These are phyloP conservation scores for Rhypophila decipiens DNA, from an alignment of 495 filamentous ascomycete genomes.

Conservation along the genomic window DNA sequence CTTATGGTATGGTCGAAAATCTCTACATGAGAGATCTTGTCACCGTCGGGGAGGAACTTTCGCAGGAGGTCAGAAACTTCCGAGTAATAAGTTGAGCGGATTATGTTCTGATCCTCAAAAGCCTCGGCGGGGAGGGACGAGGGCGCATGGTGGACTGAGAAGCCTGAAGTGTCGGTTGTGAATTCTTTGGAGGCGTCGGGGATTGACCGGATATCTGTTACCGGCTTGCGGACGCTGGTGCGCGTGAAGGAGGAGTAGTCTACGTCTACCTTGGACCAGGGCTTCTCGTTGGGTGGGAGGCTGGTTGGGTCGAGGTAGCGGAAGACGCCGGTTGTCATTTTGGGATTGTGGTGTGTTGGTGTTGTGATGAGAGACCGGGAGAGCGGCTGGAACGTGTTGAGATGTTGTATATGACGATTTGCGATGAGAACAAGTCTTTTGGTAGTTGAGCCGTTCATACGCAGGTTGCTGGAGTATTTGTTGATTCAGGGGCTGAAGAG, in stretches of 20 bases:
- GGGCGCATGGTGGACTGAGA: slow-evolving; percentile 30
- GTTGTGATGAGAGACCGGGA: too few species aligned
- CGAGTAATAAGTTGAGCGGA: slow-evolving; percentile 67
- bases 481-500: not conserved
- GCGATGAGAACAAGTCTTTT: not conserved
- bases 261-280: slow-evolving; percentile 38
- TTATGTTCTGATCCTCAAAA: slow-evolving; percentile 55
- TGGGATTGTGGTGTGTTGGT: too few species aligned
- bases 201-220: slow-evolving; percentile 23
- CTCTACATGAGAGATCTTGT: slow-evolving; percentile 48
- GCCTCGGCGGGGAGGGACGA: slow-evolving; percentile 33
- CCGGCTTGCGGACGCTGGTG: slow-evolving; percentile 17
- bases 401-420: too few species aligned
- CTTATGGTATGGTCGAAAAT: slow-evolving; percentile 91
- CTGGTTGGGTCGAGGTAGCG: slow-evolving; percentile 20
- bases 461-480: not conserved
- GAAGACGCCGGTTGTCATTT: slow-evolving; percentile 21
- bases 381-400: too few species aligned
- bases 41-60: slow-evolving; percentile 48
- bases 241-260: slow-evolving; percentile 25
- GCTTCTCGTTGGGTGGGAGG: slow-evolving; percentile 16
- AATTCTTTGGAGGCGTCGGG: slow-evolving; percentile 11
- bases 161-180: slow-evolving; percentile 36
- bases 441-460: not conserved
- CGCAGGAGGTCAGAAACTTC: slow-evolving; percentile 67